Conservation (phyloP, 352 stramenopile genomes). For the Aphanomyces euteiches region DNA sequence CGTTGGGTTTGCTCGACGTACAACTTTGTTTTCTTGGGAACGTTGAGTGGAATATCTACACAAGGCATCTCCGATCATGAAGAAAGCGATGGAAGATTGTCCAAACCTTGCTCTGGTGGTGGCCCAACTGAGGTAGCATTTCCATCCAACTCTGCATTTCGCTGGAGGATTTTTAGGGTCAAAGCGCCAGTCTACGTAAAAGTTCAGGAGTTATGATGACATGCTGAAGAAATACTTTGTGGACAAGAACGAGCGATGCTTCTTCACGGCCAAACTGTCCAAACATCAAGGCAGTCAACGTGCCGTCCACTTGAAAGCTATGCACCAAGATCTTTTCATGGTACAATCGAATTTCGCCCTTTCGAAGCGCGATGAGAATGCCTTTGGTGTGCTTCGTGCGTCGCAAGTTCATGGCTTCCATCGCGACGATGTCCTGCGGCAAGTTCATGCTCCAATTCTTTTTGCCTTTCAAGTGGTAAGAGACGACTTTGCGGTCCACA, state of each 20-base stretch:
- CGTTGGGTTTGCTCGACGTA: slow-evolving; percentile 92
- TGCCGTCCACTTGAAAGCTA: slow-evolving; percentile 56
- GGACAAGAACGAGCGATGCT: slow-evolving; percentile 73
- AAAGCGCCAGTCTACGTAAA: slow-evolving; percentile 65
- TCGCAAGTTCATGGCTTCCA: slow-evolving; percentile 68
- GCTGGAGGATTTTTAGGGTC: slow-evolving; percentile 86
- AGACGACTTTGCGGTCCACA: slow-evolving; percentile 83
- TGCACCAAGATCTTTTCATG: slow-evolving; percentile 79
- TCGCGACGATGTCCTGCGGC: slow-evolving; percentile 75
- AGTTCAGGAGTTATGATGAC: neutral
- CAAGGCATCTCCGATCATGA: neutral
- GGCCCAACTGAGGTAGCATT: slow-evolving; percentile 68
- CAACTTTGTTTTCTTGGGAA: slow-evolving; percentile 92
- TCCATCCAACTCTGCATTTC: slow-evolving; percentile 72
- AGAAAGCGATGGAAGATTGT: neutral
- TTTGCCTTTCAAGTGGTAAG: slow-evolving; percentile 87
- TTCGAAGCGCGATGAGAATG: slow-evolving; percentile 79
- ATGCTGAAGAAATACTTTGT: slow-evolving; percentile 19
- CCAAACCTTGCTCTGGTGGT: slow-evolving; percentile 66
- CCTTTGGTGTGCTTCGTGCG: slow-evolving; percentile 72
- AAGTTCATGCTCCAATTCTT: slow-evolving; percentile 88
- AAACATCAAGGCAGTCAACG: slow-evolving; percentile 78
- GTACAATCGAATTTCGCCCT: slow-evolving; percentile 84
- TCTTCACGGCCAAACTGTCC: slow-evolving; percentile 86
- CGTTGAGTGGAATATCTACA: slow-evolving; percentile 84